Evolutionary conservation across 345 rosid species (phyloP).

Genomic region (Psidium friedrichsthalianum): DNA sequence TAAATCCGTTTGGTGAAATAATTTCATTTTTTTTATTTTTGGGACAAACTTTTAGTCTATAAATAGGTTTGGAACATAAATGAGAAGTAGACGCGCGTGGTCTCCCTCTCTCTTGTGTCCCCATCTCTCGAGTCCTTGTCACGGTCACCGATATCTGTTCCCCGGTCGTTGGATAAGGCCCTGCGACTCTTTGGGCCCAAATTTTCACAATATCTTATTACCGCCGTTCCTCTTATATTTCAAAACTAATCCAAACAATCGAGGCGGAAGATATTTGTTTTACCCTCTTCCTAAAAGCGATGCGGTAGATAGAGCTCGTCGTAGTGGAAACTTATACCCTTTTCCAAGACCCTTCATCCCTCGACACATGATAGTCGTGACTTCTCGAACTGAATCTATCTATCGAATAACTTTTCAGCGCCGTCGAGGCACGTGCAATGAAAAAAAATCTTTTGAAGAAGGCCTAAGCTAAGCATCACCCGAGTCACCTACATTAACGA

Average conservation of each 20-base stretch:
- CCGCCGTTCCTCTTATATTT: neutral
- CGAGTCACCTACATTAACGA: neutral
- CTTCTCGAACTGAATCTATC: neutral
- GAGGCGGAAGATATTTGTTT: neutral
- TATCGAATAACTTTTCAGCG: neutral
- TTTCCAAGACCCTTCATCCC: neutral
- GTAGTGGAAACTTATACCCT: neutral
- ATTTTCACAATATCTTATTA: neutral
- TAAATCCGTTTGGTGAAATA: too few species aligned
- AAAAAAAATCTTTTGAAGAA: fast-evolving
- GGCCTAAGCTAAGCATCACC: neutral
- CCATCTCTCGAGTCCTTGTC: too few species aligned
- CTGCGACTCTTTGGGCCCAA: too few species aligned
- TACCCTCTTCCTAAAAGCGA: neutral
- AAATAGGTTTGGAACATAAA: too few species aligned
- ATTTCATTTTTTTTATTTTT: too few species aligned
- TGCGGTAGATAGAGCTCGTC: neutral
- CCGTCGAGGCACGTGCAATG: neutral
- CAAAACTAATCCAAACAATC: neutral
- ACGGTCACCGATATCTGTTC: too few species aligned
- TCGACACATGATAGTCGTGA: neutral
- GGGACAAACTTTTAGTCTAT: too few species aligned
- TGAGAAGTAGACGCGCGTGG: too few species aligned
- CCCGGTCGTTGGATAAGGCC: too few species aligned
- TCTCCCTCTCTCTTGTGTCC: too few species aligned